Conservation (phyloP, 176 grass and related monocot species). For the Hyparrhenia diplandra region DNA sequence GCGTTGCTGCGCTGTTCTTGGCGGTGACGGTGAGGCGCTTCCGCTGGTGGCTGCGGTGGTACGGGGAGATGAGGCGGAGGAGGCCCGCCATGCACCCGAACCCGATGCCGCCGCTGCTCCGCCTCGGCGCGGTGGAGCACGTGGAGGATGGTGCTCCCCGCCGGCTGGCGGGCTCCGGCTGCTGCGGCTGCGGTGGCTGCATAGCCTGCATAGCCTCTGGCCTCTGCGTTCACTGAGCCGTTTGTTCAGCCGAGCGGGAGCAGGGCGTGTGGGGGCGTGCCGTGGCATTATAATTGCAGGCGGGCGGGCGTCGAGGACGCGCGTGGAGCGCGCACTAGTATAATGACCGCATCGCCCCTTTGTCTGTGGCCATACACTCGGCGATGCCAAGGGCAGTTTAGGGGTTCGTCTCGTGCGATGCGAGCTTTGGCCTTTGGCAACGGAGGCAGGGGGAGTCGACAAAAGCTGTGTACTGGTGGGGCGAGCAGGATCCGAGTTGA, state of each 20-base stretch:
- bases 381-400: not conserved
- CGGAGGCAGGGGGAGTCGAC: constrained; percentile 6
- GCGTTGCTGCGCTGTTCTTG: not conserved
- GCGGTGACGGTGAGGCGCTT: constrained; percentile 83
- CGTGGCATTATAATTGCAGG: constrained; percentile 40
- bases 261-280: constrained; percentile 17
- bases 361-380: accelerated
- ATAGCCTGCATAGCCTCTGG: constrained; percentile 9
- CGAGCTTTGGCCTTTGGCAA: not conserved
- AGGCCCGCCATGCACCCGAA: constrained; percentile 89
- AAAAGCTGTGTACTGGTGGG: constrained; percentile 21
- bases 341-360: constrained; percentile 17
- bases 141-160: not conserved
- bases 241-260: not conserved
- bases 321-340: constrained; percentile 5
- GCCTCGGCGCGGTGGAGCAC: constrained; percentile 12
- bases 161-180: constrained; percentile 32
- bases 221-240: not conserved
- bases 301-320: not conserved
- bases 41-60: constrained; percentile 60
- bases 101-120: not conserved
- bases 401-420: not conserved
- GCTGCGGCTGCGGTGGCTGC: constrained; percentile 18
- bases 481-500: constrained; percentile 20
- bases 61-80: constrained; percentile 71